Evolutionary conservation across 2,329 filamentous ascomycete species (phyloP).

Genomic region (Parascedosporium putredinis): DNA sequence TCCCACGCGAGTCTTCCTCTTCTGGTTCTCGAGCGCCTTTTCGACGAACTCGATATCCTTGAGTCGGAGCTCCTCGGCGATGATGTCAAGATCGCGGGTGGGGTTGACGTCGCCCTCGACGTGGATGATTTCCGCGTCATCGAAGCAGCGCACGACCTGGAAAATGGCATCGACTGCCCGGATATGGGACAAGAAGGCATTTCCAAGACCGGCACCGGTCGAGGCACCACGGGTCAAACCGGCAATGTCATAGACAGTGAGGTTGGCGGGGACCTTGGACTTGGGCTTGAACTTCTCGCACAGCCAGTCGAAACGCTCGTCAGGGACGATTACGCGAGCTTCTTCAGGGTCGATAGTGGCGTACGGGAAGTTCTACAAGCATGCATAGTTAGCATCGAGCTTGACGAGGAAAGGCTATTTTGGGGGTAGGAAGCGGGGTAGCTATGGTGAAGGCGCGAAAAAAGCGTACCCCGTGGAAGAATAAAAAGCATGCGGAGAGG

Average conservation of each 20-base stretch:
- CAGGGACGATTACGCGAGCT: constrained; percentile 91
- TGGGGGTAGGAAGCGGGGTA: too few species aligned
- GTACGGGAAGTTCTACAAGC: constrained; percentile 81
- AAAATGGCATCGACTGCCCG: constrained; percentile 97
- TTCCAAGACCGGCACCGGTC: constrained; percentile 93
- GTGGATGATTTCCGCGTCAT: constrained; percentile 98
- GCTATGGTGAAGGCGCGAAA: too few species aligned
- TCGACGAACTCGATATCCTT: constrained; percentile 99
- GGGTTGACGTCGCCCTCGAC: constrained; percentile 98
- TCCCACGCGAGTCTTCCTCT: constrained; percentile 90
- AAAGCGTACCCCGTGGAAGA: too few species aligned
- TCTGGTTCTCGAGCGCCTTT: constrained; percentile 83
- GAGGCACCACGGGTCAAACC: constrained; percentile 93
- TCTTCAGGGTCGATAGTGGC: constrained; percentile 99
- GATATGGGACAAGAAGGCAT: constrained; percentile 97
- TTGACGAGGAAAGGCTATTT: too few species aligned
- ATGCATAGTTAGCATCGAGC: too few species aligned
- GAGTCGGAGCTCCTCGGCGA: constrained; percentile 88
- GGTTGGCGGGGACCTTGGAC: constrained; percentile 88
- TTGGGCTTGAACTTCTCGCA: constrained; percentile 96
- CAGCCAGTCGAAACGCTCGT: constrained; percentile 93
- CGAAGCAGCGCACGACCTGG: constrained; percentile 93
- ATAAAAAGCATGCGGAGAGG: not conserved
- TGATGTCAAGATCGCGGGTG: constrained; percentile 86
- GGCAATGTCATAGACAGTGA: constrained; percentile 98